Conservation (phyloP, 768 basidiomycete genomes). For the Udeniomyces megalosporus region DNA sequence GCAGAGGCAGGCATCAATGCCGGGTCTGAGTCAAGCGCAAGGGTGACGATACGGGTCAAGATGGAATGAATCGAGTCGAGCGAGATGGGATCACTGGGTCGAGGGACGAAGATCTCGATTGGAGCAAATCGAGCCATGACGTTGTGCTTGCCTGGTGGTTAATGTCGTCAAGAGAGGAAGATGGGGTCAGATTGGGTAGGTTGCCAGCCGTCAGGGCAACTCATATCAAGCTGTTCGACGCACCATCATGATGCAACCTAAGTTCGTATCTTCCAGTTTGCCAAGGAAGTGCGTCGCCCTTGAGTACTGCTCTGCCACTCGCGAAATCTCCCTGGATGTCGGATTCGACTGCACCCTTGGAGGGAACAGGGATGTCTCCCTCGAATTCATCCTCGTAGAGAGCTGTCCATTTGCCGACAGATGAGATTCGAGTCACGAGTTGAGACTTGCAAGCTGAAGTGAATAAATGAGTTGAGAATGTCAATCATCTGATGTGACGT, state of each 20-base stretch:
- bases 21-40: conserved; percentile 75
- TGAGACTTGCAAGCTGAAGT: conserved; percentile 59
- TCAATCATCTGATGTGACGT: too few relatives aligned
- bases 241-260: conserved; percentile 60
- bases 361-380: conserved; percentile 49
- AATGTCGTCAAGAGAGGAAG: background rate
- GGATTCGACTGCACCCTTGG: conserved; percentile 11
- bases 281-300: conserved; percentile 71
- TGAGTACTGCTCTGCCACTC: conserved; percentile 53
- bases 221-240: too few relatives aligned
- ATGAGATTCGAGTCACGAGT: conserved; percentile 66
- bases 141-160: conserved; percentile 55
- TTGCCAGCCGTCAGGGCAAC: too few relatives aligned
- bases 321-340: conserved; percentile 22
- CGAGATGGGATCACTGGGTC: conserved; percentile 25
- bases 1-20: conserved; percentile 47
- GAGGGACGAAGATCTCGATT: conserved; percentile 48
- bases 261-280: conserved; percentile 72
- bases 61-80: conserved; percentile 38
- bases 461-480: conserved; percentile 37
- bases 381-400: conserved; percentile 87
- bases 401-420: conserved; percentile 81
- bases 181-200: too few relatives aligned
- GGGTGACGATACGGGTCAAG: conserved; percentile 59
- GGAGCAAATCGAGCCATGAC: conserved; percentile 76